Evolutionary conservation across 345 rosid genomes (phyloP), one percentile per base, ranked within the genome.

Genomic region (Sisymbrium altissimum): DNA sequence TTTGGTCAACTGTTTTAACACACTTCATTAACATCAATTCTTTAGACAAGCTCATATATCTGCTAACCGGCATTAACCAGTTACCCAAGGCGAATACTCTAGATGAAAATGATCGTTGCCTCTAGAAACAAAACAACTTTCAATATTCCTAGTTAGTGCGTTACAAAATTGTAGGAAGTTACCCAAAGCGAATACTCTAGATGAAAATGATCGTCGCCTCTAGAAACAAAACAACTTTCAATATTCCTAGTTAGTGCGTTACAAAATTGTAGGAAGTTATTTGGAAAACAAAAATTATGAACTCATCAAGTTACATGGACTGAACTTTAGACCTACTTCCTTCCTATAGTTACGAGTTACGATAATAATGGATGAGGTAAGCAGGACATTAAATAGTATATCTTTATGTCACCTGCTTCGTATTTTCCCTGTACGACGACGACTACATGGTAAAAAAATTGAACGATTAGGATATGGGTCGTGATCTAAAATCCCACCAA

Each of bases 401-500:
- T 25, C 18, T 65, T 17, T 35, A 45, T 56, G 17, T 65, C 9
- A 48, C 21, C 29, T 58, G 21, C 68, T 49, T 67, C 38, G 29
- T 74, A 56, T 33, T 45, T 63, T 72, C 64, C 14, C 36, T 40
- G 62, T 54, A 9, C 64, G 39, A 73, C 46, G 50, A 44, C 21
- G 64, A 55, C 49, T 44, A 8, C 57, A 33, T 44, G 57, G 77
- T 66, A 39, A 44, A 21, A 48, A 52, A 5, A 25, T 46, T 1
- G n/a, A 74, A 21, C 25, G 45, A 29, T 44, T 44, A 35, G 23
- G 49, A 74, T 33, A 57, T 38, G 67, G 35, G 60, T 74, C 67
- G 52, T 45, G 45, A 57, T 66, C 60, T 23, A 45, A 66, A 74
- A 74, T 74, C 78, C 18, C 60, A 74, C 67, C 72, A 13, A 57